A percentile compares a stretch with the other conserved stretches of the same genome.
These are phyloP conservation scores for Penicillium pulvis DNA, from an alignment of 495 filamentous ascomycete genomes.

Conservation along the genomic window DNA sequence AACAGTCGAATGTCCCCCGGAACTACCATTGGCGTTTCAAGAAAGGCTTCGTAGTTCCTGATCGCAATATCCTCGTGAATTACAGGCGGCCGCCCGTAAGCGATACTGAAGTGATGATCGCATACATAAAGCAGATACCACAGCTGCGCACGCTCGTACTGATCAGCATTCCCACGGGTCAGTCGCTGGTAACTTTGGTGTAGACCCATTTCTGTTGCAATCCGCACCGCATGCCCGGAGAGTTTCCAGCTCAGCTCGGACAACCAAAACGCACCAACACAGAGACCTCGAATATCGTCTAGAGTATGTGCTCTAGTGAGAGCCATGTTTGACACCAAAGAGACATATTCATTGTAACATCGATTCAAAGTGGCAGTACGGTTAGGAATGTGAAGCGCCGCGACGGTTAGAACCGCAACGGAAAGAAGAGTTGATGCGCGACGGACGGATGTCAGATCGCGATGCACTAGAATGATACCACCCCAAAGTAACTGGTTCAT, in stretches of 20 bases:
- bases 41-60: slow-evolving; percentile 53
- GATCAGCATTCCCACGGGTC: slow-evolving; percentile 46
- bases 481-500: slow-evolving; percentile 60
- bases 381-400: slow-evolving; percentile 54
- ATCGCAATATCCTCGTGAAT: slow-evolving; percentile 57
- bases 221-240: slow-evolving; percentile 56
- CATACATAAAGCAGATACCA: slow-evolving; percentile 59
- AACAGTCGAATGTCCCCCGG: slow-evolving; percentile 56
- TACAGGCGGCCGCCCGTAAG: slow-evolving; percentile 55
- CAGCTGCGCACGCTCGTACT: slow-evolving; percentile 51
- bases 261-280: slow-evolving; percentile 56
- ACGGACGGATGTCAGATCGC: slow-evolving; percentile 50
- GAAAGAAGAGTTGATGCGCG: slow-evolving; percentile 51
- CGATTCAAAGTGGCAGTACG: slow-evolving; percentile 52
- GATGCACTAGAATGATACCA: slow-evolving; percentile 55
- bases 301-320: slow-evolving; percentile 51
- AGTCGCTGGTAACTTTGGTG: slow-evolving; percentile 54
- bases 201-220: slow-evolving; percentile 55
- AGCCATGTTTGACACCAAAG: slow-evolving; percentile 53
- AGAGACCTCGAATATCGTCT: slow-evolving; percentile 55
- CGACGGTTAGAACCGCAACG: slow-evolving; percentile 54
- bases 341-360: slow-evolving; percentile 55
- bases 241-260: slow-evolving; percentile 56
- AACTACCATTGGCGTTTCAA: slow-evolving; percentile 47
- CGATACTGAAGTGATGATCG: slow-evolving; percentile 58